Evolutionary conservation across 2,329 filamentous ascomycete species (phyloP), one percentile per base, ranked within the genome.

Genomic region (Bipolaris sorokiniana): DNA sequence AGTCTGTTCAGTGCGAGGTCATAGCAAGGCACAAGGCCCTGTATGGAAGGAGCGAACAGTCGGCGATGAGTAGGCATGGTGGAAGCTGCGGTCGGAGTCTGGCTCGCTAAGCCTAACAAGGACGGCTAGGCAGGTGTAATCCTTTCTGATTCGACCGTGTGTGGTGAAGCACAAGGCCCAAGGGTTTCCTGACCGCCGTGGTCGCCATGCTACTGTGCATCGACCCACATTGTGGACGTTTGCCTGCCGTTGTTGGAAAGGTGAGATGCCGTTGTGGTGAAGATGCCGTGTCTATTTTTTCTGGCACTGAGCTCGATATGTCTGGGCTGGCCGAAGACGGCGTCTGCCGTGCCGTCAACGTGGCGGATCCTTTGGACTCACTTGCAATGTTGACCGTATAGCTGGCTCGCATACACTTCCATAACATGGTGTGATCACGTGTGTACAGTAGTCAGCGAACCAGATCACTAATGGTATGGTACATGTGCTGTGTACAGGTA

Each of bases 161-260:
- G 41, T 40, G 13, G 28, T 34, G 10, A 10, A 54, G 34, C 51
- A 37, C 33, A 40, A 37, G 55, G 51, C 40, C 26, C 34, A 46
- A 47, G 34, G n/a, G 11, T 40, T 23, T 42, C n/a, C 36, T 54
- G 51, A 58, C 45, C 40, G 55, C 55, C 33, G n/a, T 15, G 28
- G 15, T 16, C 28, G 33, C 34, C 7, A 38, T 42, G 33, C 10
- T 34, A n/a, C 41, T 6, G 22, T 36, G 47, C 33, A 31, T 38
- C 31, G 41, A 37, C 37, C 15, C 22, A 37, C 16, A 38, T 16
- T 23, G 50, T 20, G 2, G 33, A 9, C 33, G 18, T 26, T 38
- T 31, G 23, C 31, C 38, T 44, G 42, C 42, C 45, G 3, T 44
- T 50, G 33, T 37, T 7, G 33, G 28, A 18, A 36, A 45, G 34